These are phyloP conservation scores for Rhynchospora breviuscula DNA, from an alignment of 176 grass and related monocot species.

Conservation along the genomic window DNA sequence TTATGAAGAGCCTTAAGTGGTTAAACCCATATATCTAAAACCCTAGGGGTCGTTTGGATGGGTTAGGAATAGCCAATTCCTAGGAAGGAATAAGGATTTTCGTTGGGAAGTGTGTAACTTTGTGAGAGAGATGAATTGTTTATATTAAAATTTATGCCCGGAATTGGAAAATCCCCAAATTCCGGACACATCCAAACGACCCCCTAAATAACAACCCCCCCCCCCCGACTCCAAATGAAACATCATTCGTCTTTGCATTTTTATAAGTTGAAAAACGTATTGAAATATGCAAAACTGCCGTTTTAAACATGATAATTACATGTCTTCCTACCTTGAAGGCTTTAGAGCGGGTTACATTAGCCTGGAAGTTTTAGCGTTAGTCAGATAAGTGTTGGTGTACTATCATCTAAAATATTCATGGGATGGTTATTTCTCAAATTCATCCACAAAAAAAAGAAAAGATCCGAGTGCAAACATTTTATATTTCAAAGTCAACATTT, in stretches of 20 bases:
- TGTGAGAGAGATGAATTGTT: too few relatives aligned
- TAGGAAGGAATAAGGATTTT: too few relatives aligned
- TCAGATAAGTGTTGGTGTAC: neutral
- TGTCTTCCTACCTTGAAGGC: neutral
- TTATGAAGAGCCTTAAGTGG: neutral
- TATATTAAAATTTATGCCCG: too few relatives aligned
- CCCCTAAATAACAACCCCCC: too few relatives aligned
- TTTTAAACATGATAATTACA: neutral
- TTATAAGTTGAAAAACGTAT: neutral
- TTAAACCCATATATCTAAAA: neutral
- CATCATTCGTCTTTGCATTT: neutral
- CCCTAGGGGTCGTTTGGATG: too few relatives aligned
- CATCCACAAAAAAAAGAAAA: neutral
- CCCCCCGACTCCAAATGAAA: neutral
- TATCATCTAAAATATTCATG: neutral
- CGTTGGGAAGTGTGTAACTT: too few relatives aligned
- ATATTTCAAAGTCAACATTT: neutral
- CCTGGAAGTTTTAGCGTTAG: neutral
- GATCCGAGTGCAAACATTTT: neutral
- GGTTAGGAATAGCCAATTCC: too few relatives aligned
- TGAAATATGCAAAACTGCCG: neutral
- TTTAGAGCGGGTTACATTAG: neutral
- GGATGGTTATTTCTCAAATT: neutral
- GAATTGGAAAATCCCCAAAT: too few relatives aligned
- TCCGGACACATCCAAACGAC: too few relatives aligned